Base-by-base conservation (phyloP, 140 eudicot genomes). In the Bidens hawaiensis region DNA sequence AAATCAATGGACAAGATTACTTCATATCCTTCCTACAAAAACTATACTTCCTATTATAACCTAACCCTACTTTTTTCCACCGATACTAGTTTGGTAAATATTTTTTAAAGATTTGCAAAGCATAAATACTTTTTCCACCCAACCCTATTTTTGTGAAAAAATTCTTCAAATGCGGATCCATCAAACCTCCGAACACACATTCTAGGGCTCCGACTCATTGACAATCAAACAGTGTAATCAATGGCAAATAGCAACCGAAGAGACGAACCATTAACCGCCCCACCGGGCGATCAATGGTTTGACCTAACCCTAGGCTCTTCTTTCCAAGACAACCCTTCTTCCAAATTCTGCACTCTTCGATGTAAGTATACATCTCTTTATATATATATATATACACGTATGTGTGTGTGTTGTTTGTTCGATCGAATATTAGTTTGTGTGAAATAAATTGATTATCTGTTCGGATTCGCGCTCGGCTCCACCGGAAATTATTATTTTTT, bases 311-410 rank as follows among this genome's bases (percentile, higher is more conserved):
- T 93, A 56, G 99, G 99, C 10, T 81, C 99, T 75, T 93, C 99
- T 55, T 88, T 93, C 81, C 88, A 85, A 56, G 96, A 93, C 45
- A 83, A 82, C 40, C 86, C 99, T 31, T 76, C 96, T 56, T 85
- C 99, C 74, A 93, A 79, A 71, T 88, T 88, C 90, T 85, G 96
- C 86, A 88, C 96, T 77, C 75, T 93, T 18, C 96, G 99, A 75
- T 93, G 98, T 91, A 76, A 75, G 76, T 64, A 3, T n/a, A n/a
- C n/a, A n/a, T 65, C 10, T 46, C 14, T 59, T 14, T 24, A 0
- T 31, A 1, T n/a, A n/a, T n/a, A n/a, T n/a, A n/a, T n/a, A n/a
- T 64, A 18, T 36, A 1, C 41, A 2, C 24, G 11, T 64, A 19
- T 48, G 14, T 69, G 41, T 26, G 3, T 17, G 31, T 11, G n/a